Base-by-base conservation (phyloP, 1,139 yeast species). In the Yarrowia galli region DNA sequence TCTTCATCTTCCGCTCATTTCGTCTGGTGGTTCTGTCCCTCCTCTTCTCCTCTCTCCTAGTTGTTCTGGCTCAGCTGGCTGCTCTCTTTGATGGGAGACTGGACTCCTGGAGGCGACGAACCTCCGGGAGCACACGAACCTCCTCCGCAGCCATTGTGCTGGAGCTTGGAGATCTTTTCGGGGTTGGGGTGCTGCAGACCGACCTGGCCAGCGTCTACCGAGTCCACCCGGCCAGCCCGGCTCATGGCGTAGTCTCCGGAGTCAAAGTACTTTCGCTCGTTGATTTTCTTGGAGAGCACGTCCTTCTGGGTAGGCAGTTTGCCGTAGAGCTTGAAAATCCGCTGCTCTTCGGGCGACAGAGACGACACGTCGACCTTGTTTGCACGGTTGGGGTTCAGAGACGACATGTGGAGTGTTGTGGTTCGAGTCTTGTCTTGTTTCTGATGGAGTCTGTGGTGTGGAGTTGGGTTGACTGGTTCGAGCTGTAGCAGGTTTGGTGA, bases 231-330 rank as follows among this genome's bases (percentile, higher is more conserved):
- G 45, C 86, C 87, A 8, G 87, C 91, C 74, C 92, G 89, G 72
- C 91, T 92, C 86, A 95, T 86, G 32, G 98, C 98, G 77, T 96
- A 95, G 79, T 95, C 99, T 25, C 99, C 99, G 70, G 97, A 91
- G 75, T 95, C 99, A 76, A 95, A 96, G 79, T 89, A 95, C 79
- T 92, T 92, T 74, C 97, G 87, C 74, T 95, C 98, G 77, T 77
- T 78, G 46, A 81, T 75, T 77, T 91, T 92, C 72, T 89, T 87
- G 69, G 91, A 85, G 70, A 95, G 84, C 46, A 95, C 82, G 72
- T 93, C 98, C 70, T 90, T 90, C 68, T 89, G 88, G 46, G 95
- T 86, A 56, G 99, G 99, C 69, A 95, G 81, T 76, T 89, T 90
- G 42, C 98, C 98, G 77, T 93, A 93, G 82, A 92, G 81, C 74